These are phyloP conservation scores for Pseudogymnoascus sp. DNA, from an alignment of 2,329 filamentous ascomycete genomes.

Conservation along the genomic window DNA sequence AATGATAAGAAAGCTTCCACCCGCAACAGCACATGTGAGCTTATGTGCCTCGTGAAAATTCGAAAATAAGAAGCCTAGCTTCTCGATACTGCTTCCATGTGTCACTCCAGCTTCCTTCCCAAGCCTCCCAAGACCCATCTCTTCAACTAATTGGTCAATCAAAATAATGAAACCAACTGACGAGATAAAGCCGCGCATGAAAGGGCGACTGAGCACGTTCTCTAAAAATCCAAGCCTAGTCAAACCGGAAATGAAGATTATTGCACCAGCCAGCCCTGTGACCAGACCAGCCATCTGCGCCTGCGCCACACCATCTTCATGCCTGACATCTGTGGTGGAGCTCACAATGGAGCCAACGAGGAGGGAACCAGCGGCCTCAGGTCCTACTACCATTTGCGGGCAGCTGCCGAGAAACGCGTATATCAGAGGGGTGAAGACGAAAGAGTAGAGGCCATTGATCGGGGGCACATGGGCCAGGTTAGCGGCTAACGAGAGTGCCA, in stretches of 20 bases:
- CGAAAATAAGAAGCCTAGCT: conserved; percentile 67
- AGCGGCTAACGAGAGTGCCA: conserved; percentile 85
- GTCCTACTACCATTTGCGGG: conserved; percentile 87
- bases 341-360: conserved; percentile 82
- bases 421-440: conserved; percentile 83
- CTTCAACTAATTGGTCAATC: conserved; percentile 87
- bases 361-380: conserved; percentile 86
- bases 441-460: conserved; percentile 88
- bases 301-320: conserved; percentile 58
- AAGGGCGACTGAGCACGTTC: conserved; percentile 85
- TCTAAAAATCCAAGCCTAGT: conserved; percentile 86
- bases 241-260: conserved; percentile 79
- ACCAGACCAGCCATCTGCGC: conserved; percentile 81
- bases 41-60: conserved; percentile 59
- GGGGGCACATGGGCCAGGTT: conserved; percentile 90
- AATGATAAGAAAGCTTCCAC: conserved; percentile 74
- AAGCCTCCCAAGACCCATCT: conserved; percentile 64
- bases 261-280: conserved; percentile 76
- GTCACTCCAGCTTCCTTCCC: conserved; percentile 55
- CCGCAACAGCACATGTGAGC: conserved; percentile 68
- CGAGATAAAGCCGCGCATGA: conserved; percentile 90
- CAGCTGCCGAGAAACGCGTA: conserved; percentile 89
- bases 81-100: conserved; percentile 80
- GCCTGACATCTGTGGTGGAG: conserved; percentile 51
- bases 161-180: conserved; percentile 95